Conservation (phyloP, 495 filamentous ascomycete species). For the Penicillium coprophilum region DNA sequence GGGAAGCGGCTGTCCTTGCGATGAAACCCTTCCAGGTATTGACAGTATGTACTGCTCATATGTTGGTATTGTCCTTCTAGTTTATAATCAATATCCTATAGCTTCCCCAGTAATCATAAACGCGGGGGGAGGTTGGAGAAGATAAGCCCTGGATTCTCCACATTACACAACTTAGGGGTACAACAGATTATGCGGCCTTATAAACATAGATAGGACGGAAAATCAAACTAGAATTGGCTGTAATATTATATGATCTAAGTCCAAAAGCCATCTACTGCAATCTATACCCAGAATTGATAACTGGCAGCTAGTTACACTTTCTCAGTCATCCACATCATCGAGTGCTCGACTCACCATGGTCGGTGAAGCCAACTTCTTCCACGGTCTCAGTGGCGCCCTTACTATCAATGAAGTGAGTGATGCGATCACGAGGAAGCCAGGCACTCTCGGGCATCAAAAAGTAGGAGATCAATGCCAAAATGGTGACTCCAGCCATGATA, state of each 20-base stretch:
- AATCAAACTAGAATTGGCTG: neutral
- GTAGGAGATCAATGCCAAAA: constrained; percentile 48
- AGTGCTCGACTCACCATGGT: constrained; percentile 12
- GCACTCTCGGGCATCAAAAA: constrained; percentile 49
- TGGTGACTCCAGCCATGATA: constrained; percentile 51
- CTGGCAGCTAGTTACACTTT: neutral
- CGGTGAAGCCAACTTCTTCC: constrained; percentile 21
- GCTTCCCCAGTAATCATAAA: neutral
- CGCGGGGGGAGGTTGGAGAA: neutral
- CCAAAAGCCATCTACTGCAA: neutral
- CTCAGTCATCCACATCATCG: constrained; percentile 14
- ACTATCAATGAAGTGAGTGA: constrained; percentile 47
- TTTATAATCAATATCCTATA: neutral
- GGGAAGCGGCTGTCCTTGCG: constrained; percentile 8
- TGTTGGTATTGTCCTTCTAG: neutral
- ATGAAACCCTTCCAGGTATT: constrained; percentile 11
- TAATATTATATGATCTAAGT: neutral
- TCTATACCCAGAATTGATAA: neutral
- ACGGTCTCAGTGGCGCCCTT: constrained; percentile 39
- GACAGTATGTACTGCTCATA: neutral
- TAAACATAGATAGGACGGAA: neutral
- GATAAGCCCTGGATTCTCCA: neutral
- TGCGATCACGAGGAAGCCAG: constrained; percentile 45
- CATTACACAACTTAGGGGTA: neutral
- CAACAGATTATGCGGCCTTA: too few species aligned